Conservation (phyloP, 2,329 filamentous ascomycete genomes). For the Pestalotiopsis sp. region DNA sequence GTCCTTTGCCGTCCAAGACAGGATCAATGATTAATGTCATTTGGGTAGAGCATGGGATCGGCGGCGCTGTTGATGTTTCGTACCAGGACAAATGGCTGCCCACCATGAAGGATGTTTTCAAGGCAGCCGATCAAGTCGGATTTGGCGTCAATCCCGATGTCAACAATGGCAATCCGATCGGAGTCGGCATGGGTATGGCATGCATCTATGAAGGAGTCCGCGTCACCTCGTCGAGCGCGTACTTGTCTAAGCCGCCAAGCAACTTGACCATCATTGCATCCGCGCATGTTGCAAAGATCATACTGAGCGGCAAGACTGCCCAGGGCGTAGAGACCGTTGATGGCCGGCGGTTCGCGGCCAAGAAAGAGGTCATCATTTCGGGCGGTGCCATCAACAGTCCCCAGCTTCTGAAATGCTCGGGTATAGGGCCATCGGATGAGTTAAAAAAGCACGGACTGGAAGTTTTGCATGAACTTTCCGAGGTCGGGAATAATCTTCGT, state of each 20-base stretch:
- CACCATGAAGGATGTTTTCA: slow-evolving; percentile 17
- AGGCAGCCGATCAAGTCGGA: slow-evolving; percentile 20
- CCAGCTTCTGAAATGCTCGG: slow-evolving; percentile 31
- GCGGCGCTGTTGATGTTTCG: slow-evolving; percentile 23
- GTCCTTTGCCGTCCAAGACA: neutral
- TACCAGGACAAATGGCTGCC: slow-evolving; percentile 22
- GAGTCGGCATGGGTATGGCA: slow-evolving; percentile 25
- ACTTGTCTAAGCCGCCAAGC: slow-evolving; percentile 14
- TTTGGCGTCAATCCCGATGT: slow-evolving; percentile 21
- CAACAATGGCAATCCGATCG: slow-evolving; percentile 23
- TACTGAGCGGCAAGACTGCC: slow-evolving; percentile 23
- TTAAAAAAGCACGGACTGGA: slow-evolving; percentile 25
- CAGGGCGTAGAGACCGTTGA: slow-evolving; percentile 16
- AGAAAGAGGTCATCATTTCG: slow-evolving; percentile 29
- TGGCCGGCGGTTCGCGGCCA: slow-evolving; percentile 16
- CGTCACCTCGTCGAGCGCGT: slow-evolving; percentile 42
- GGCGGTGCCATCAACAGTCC: slow-evolving; percentile 30
- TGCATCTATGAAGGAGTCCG: slow-evolving; percentile 39
- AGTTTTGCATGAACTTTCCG: slow-evolving; percentile 24
- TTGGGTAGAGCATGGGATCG: slow-evolving; percentile 21
- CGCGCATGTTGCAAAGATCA: slow-evolving; percentile 17
- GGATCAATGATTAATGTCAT: neutral
- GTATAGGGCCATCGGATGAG: slow-evolving; percentile 27
- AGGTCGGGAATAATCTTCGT: slow-evolving; percentile 30
- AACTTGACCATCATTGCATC: slow-evolving; percentile 19